A percentile compares a stretch with the other conserved stretches of the same genome.
Conservation (phyloP, 208 protist genomes). For the Leishmania aethiopica region DNA sequence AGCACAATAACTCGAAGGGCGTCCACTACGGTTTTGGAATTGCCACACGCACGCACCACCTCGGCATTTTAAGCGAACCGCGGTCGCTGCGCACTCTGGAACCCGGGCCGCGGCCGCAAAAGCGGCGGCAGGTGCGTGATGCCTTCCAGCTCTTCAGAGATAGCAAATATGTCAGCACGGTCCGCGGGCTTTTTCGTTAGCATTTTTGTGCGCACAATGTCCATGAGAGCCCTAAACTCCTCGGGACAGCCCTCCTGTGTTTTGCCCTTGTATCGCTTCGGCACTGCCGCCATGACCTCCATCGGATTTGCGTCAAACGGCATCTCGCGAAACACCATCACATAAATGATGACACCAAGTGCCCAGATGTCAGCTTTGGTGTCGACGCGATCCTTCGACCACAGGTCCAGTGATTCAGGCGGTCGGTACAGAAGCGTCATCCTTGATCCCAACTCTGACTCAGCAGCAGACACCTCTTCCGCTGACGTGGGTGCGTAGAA, state of each 20-base stretch:
- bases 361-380: conserved; percentile 95
- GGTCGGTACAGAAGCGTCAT: conserved; percentile 93
- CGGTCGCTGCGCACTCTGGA: conserved; percentile 50
- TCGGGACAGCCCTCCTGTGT: conserved; percentile 25
- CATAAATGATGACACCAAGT: conserved; percentile 94
- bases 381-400: conserved; percentile 75
- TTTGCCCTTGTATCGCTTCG: conserved; percentile 43
- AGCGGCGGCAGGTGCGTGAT: conserved; percentile 42
- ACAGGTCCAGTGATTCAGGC: conserved; percentile 96
- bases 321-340: conserved; percentile 89
- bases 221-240: conserved; percentile 54
- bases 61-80: conserved; percentile 36
- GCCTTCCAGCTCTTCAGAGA: conserved; percentile 46
- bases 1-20: neutral
- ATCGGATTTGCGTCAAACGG: conserved; percentile 89
- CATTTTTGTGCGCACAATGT: conserved; percentile 54
- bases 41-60: neutral
- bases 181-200: conserved; percentile 59
- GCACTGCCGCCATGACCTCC: conserved; percentile 68
- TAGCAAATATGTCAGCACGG: conserved; percentile 63
- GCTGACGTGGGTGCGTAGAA: conserved; percentile 72
- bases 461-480: conserved; percentile 59
- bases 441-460: conserved; percentile 75
- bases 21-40: neutral
- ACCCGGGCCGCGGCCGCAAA: conserved; percentile 31